Evolutionary conservation across 179 eudicot species (phyloP).

Genomic region (Spergularia azorica): DNA sequence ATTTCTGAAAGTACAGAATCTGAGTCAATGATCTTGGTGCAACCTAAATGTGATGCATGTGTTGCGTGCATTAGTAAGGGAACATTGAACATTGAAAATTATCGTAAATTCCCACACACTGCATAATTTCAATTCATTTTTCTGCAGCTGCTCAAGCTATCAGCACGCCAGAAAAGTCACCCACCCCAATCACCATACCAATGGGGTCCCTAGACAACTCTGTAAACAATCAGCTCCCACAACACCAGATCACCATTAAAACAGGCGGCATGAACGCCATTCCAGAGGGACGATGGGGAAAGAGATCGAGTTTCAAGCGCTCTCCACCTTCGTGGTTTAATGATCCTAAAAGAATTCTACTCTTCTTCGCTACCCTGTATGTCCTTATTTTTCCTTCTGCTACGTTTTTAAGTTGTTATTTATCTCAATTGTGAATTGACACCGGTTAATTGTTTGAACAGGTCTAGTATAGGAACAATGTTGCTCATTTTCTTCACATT

Average conservation of each 20-base stretch:
- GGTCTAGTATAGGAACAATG: conserved; percentile 87
- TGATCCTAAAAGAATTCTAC: conserved; percentile 62
- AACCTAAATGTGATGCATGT: conserved; percentile 8
- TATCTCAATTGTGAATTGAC: neutral
- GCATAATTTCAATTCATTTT: neutral
- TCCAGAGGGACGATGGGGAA: conserved; percentile 44
- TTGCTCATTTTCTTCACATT: conserved; percentile 78
- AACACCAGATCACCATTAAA: conserved; percentile 67
- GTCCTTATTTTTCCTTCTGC: conserved; percentile 22
- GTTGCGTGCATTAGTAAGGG: conserved; percentile 21
- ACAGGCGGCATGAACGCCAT: conserved; percentile 28
- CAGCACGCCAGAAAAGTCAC: conserved; percentile 60
- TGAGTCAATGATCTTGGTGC: neutral
- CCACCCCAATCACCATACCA: conserved; percentile 20
- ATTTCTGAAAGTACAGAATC: too few species aligned
- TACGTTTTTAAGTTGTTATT: neutral
- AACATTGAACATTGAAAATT: conserved; percentile 23
- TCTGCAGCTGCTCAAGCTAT: conserved; percentile 43
- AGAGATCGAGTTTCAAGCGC: conserved; percentile 55
- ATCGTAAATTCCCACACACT: neutral
- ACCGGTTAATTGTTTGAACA: conserved; percentile 31
- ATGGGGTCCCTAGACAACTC: conserved; percentile 30
- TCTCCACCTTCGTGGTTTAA: conserved; percentile 47
- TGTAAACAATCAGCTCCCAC: conserved; percentile 29
- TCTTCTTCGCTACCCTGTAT: conserved; percentile 88